These are phyloP conservation scores for Seminavis robusta DNA, from an alignment of 108 stramenopile species.

Conservation along the genomic window DNA sequence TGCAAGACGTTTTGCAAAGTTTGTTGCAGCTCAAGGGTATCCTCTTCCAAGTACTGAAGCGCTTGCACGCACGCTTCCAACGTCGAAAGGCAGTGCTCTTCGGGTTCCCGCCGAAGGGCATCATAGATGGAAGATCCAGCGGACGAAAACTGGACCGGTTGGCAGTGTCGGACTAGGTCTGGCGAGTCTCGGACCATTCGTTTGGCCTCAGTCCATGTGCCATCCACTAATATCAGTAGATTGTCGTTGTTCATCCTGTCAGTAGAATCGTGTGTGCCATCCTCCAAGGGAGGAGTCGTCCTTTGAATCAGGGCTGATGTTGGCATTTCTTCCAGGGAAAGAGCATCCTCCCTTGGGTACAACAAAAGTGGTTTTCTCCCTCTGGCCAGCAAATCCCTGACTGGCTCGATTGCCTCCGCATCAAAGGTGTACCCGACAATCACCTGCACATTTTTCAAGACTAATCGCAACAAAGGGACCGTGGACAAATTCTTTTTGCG, in stretches of 20 bases:
- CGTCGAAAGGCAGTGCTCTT: slow-evolving; percentile 50
- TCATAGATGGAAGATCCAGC: slow-evolving; percentile 34
- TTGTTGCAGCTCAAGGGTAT: neutral
- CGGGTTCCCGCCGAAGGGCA: slow-evolving; percentile 48
- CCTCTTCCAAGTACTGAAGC: slow-evolving; percentile 26
- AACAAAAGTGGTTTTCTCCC: slow-evolving; percentile 33
- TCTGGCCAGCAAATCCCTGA: slow-evolving; percentile 1
- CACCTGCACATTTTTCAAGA: slow-evolving; percentile 36
- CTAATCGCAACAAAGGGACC: slow-evolving; percentile 40
- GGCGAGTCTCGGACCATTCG: slow-evolving; percentile 52
- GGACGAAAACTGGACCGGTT: slow-evolving; percentile 36
- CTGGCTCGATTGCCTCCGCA: neutral
- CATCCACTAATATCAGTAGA: slow-evolving; percentile 47
- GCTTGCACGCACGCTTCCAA: slow-evolving; percentile 46
- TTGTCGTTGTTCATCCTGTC: too few species aligned
- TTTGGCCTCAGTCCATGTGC: slow-evolving; percentile 59
- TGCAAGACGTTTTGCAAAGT: slow-evolving; percentile 12
- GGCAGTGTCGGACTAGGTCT: slow-evolving; percentile 27
- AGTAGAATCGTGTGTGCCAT: too few species aligned
- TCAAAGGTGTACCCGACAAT: slow-evolving; percentile 39
- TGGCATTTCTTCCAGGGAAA: slow-evolving; percentile 42
- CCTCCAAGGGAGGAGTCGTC: too few species aligned
- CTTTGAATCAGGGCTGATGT: too few species aligned
- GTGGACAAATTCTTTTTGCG: slow-evolving; percentile 47
- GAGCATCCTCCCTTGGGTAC: slow-evolving; percentile 47